Conservation (phyloP, 108 stramenopile genomes). For the Bacterosira constricta region DNA sequence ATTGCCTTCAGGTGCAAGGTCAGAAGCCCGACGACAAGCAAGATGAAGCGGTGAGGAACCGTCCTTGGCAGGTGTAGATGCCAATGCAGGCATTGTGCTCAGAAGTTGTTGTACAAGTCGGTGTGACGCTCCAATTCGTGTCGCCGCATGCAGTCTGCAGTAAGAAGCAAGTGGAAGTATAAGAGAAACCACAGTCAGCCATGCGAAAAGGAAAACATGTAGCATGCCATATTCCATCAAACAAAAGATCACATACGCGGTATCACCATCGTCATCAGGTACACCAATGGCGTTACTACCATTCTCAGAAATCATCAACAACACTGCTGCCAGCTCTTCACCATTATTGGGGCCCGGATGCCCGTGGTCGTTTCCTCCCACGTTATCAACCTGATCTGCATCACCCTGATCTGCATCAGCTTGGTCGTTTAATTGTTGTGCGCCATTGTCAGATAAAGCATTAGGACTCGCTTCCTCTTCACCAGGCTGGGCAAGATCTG, state of each 20-base stretch:
- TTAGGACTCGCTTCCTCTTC: background rate
- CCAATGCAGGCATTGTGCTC: background rate
- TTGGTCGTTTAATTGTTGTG: too few relatives aligned
- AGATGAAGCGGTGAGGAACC: conserved; percentile 17
- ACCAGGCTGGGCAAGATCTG: background rate
- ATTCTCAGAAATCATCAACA: too few relatives aligned
- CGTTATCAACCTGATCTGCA: too few relatives aligned
- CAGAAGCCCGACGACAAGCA: conserved; percentile 2
- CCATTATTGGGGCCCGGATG: too few relatives aligned
- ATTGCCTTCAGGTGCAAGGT: conserved; percentile 13
- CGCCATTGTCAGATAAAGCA: background rate
- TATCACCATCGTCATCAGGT: background rate
- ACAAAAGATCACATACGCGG: background rate
- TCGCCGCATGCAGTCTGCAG: conserved; percentile 12
- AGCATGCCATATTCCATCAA: too few relatives aligned
- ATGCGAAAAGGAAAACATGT: too few relatives aligned
- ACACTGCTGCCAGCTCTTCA: too few relatives aligned
- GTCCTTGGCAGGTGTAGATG: conserved; percentile 12
- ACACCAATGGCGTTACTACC: background rate
- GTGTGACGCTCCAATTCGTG: conserved; percentile 9
- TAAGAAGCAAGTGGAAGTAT: too few relatives aligned
- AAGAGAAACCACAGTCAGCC: too few relatives aligned
- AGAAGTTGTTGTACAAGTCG: conserved; percentile 5
- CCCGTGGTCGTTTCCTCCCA: too few relatives aligned
- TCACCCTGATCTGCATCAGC: background rate